These are phyloP conservation scores for Raffaelea albimanens DNA, from an alignment of 2,329 filamentous ascomycete species.

Conservation along the genomic window DNA sequence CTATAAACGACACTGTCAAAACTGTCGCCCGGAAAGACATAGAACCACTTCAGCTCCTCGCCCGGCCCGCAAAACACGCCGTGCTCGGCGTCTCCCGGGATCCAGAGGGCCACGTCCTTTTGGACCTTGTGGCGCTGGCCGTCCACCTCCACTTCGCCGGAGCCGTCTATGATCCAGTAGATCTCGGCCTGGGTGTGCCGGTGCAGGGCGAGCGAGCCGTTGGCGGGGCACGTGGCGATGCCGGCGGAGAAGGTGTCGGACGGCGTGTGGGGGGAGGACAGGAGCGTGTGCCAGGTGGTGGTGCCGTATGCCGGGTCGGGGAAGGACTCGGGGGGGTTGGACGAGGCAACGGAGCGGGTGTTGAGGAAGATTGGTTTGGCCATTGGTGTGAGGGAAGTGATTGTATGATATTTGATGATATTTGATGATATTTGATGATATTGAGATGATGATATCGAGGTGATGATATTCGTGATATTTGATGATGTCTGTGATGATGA, in stretches of 20 bases:
- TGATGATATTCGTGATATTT: too few relatives aligned
- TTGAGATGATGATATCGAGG: not conserved
- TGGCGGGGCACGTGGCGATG: not conserved
- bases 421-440: not conserved
- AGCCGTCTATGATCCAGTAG: not conserved
- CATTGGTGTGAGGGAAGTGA: not conserved
- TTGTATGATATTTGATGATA: too few relatives aligned
- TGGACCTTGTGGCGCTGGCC: not conserved
- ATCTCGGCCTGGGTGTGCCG: not conserved
- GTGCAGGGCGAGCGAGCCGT: not conserved
- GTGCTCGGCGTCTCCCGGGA: not conserved
- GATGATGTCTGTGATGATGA: not conserved
- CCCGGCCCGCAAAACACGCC: not conserved
- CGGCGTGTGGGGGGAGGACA: not conserved
- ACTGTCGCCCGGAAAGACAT: not conserved
- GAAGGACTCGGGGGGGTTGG: not conserved
- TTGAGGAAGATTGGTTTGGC: not conserved
- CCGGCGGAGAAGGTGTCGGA: not conserved
- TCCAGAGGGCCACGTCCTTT: not conserved
- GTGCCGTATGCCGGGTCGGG: not conserved
- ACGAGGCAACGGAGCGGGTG: not conserved
- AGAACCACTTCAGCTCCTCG: not conserved
- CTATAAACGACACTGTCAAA: not conserved
- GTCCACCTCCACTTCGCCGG: not conserved
- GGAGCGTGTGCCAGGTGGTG: not conserved